Percentiles rank a stretch among this genome's conserved stretches.
phyloP scores from a whole-genome alignment of 495 filamentous ascomycete species.

The Glarea lozoyensis region DNA sequence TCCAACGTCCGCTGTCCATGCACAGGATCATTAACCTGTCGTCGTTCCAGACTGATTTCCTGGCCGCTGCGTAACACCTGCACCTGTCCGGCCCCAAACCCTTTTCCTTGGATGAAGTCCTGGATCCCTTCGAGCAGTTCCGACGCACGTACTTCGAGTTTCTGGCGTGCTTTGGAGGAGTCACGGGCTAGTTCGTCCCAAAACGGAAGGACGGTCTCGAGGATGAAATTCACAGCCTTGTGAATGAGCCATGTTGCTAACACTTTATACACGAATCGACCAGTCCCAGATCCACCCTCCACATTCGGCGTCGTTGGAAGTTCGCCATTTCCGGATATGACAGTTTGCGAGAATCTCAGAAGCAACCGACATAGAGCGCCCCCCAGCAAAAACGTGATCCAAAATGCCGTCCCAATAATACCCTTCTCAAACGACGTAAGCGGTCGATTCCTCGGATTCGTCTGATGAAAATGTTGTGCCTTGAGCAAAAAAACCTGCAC shows the following conservation, averaged over 20 bases:
- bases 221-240: neutral
- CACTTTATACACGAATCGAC: neutral
- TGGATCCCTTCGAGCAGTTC: neutral
- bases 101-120: neutral
- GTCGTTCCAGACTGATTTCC: slow-evolving; percentile 3
- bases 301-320: neutral
- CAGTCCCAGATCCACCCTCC: neutral
- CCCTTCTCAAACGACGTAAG: neutral
- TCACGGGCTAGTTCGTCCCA: neutral
- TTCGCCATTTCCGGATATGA: neutral
- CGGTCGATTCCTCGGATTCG: neutral
- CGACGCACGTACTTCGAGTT: neutral
- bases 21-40: neutral
- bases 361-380: neutral
- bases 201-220: neutral
- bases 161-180: neutral
- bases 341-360: neutral
- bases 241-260: neutral
- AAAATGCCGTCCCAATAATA: neutral
- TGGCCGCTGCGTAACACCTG: neutral
- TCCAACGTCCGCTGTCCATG: slow-evolving; percentile 4
- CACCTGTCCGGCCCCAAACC: neutral
- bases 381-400: neutral
- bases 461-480: neutral
- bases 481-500: neutral